Evolutionary conservation across 352 stramenopile genomes (phyloP), one percentile per base, ranked within the genome.

Genomic region (Phytophthora rubi): DNA sequence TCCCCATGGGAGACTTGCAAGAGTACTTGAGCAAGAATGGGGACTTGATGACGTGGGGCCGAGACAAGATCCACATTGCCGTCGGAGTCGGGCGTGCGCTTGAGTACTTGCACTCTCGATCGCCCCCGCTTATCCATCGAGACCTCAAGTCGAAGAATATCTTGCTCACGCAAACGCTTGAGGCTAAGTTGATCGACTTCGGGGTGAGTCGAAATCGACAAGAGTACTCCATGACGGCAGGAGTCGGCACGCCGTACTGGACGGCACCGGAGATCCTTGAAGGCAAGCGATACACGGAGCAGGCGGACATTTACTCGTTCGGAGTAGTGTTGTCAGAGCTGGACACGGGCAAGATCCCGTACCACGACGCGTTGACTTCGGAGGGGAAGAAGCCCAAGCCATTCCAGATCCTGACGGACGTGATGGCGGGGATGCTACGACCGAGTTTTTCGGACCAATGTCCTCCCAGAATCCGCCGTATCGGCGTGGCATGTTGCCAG

Each of bases 141-240:
- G 57, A 77, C 53, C 21, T 79, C 49, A 70, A 84, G 39, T 76
- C 75, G 0, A 75, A 73, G 13, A 88, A 83, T 52, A 79, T 88
- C 7, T 73, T 95, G 33, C 68, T 96, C 44, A 86, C 90, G 21
- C 79, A 61, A n/a, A 42, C 73, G 6, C 79, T 90, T 2, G 74
- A 91, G 30, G 74, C 93, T n/a, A 86, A 88, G 45, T 60, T 88
- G 1, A 79, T 73, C n/a, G 75, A 86, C 48, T 80, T 86, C 67
- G 65, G 65, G 21, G 67, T 65, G n/a, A 65, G 42, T 48, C 62
- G 59, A 47, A 44, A 16, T 3, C 62, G 75, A 5, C 62, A 76
- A 3, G 71, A 76, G 4, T 51, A 48, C n/a, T 54, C 62, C 6
- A 77, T 71, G 68, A 73, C 65, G 32, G 59, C 53, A 18, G 57